These are phyloP conservation scores for Globisporangium iwayamae DNA, from an alignment of 352 stramenopile species.

Conservation along the genomic window DNA sequence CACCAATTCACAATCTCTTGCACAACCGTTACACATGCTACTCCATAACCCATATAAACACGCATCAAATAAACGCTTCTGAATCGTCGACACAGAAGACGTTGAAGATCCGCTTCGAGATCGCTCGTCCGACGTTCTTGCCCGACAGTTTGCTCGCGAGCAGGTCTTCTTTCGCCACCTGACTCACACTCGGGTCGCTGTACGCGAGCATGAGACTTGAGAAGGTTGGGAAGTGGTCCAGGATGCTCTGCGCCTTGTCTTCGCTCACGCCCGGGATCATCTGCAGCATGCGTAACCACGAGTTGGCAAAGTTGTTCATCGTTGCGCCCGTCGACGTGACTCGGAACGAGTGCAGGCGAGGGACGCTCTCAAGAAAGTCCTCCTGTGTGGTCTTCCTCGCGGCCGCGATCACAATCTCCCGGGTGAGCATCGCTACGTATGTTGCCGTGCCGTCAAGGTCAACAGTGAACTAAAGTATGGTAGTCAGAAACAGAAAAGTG, in stretches of 20 bases:
- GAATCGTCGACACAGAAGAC: conserved; percentile 50
- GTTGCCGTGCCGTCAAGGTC: conserved; percentile 47
- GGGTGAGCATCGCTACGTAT: conserved; percentile 53
- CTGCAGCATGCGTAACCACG: conserved; percentile 79
- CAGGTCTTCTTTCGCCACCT: conserved; percentile 47
- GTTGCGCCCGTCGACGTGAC: conserved; percentile 40
- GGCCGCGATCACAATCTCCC: conserved; percentile 46
- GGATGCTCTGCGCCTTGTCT: conserved; percentile 58
- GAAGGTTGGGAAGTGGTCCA: conserved; percentile 63
- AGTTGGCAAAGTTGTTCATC: conserved; percentile 45
- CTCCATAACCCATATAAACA: not conserved
- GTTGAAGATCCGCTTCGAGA: conserved; percentile 55
- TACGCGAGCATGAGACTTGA: conserved; percentile 47
- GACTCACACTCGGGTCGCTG: conserved; percentile 28
- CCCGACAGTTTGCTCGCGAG: conserved; percentile 49
- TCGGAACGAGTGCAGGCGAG: conserved; percentile 60
- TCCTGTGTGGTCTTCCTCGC: conserved; percentile 36
- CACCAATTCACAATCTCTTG: not conserved
- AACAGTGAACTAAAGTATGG: conserved; percentile 37
- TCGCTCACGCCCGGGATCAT: conserved; percentile 73
- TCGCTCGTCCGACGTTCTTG: conserved; percentile 31
- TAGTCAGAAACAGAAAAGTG: not conserved
- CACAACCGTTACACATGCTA: too few species aligned
- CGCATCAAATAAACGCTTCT: conserved; percentile 25
- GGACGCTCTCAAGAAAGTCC: conserved; percentile 54